phyloP scores from a whole-genome alignment of 495 filamentous ascomycete species.

The Evernia prunastri region DNA sequence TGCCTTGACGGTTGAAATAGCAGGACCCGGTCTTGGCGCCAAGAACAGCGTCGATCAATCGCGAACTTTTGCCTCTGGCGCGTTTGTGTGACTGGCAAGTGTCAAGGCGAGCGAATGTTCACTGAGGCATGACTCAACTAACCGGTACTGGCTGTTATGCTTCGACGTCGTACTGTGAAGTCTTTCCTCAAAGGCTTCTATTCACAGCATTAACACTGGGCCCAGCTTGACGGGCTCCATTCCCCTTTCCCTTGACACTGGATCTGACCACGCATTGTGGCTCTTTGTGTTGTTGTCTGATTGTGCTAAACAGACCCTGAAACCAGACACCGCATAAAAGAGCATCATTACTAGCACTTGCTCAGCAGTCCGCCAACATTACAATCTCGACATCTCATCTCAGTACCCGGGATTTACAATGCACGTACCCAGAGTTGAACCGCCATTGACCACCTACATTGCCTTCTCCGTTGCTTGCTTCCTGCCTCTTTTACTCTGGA shows the following conservation, averaged over 20 bases:
- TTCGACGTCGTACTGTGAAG: background rate
- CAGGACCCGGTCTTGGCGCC: background rate
- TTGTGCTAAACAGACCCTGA: background rate
- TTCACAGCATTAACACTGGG: background rate
- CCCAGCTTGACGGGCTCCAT: too few species aligned
- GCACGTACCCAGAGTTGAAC: slow-evolving; percentile 1
- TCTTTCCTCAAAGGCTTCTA: background rate
- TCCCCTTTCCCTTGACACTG: background rate
- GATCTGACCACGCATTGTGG: background rate
- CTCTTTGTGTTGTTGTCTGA: background rate
- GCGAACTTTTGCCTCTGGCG: background rate
- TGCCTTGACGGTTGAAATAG: background rate
- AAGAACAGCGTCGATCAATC: background rate
- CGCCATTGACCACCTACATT: background rate
- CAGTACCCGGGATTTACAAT: background rate
- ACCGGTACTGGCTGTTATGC: background rate
- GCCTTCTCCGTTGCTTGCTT: slow-evolving; percentile 10
- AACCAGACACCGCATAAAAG: too few species aligned
- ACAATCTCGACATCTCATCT: background rate
- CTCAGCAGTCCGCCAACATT: background rate
- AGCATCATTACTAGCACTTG: background rate
- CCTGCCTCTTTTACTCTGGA: slow-evolving; percentile 12
- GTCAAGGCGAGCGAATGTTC: too few species aligned
- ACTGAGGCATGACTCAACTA: too few species aligned
- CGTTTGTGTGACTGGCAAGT: too few species aligned